Base-by-base conservation (phyloP, 345 rosid species). In the Populus alba region DNA sequence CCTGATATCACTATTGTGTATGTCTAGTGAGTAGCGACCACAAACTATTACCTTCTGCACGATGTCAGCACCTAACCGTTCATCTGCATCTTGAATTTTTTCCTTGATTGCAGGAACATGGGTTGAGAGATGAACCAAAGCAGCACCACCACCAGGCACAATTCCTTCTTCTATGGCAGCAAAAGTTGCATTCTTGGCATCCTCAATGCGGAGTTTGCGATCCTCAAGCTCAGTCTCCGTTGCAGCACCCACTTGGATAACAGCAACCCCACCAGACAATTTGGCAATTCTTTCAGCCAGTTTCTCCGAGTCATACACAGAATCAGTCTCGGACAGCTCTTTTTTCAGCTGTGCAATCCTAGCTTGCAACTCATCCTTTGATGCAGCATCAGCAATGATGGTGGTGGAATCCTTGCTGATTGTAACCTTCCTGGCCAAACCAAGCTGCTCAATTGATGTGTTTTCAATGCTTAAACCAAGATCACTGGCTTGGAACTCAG, bases 141-240 rank as follows among this genome's bases (percentile, higher is more conserved):
- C 90, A 3, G 98, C 92, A 71, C 96, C 97, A 80, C 98, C 99
- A 33, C 99, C 99, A 4, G 99, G 98, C 23, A 97, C 97, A 62
- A 97, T 97, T 0, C 99, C 99, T 89, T 97, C 99, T 77, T 97
- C 98, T 3, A 94, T 91, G 77, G 99, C 98, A 74, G 99, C 99
- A 78, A 97, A 94, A 22, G 98, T 97, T 7, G 98, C 95, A 79
- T 97, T 94, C 84, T 94, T 94, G 66, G 99, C 99, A 86, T 94
- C 99, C 83, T 97, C 98, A 8, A 97, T 91, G 8, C 96, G 92
- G 22, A 94, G 97, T 84, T 91, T 92, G 31, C 97, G 94, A 79
- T 92, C 98, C 82, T 97, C 98, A 27, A 97, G 97, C 85, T 97
- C 99, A 22, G 97, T 90, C 85, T 97, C 98, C 1, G 99, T 97